These are phyloP conservation scores for Pseudocercospora fijiensis DNA, from an alignment of 2,329 filamentous ascomycete species.

Conservation along the genomic window DNA sequence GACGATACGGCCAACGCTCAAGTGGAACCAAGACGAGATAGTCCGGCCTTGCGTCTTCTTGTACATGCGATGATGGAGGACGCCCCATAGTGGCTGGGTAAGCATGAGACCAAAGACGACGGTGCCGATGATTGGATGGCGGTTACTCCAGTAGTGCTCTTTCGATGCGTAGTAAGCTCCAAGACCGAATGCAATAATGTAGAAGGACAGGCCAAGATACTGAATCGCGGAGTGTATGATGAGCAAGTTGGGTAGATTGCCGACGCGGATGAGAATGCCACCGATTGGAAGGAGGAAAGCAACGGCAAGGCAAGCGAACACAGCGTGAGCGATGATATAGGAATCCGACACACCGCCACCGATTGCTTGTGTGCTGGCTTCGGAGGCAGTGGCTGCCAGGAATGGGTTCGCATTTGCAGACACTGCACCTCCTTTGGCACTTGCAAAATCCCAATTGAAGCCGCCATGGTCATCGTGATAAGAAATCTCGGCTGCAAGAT, in stretches of 20 bases:
- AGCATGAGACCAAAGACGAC: slow-evolving; percentile 53
- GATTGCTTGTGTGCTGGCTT: slow-evolving; percentile 12
- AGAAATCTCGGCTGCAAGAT: slow-evolving; percentile 44
- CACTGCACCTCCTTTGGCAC: slow-evolving; percentile 49
- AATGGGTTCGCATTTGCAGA: slow-evolving; percentile 46
- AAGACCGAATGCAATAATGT: slow-evolving; percentile 51
- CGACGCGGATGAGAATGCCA: slow-evolving; percentile 46
- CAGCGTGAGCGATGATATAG: slow-evolving; percentile 45
- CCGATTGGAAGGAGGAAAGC: slow-evolving; percentile 49
- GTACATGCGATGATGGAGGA: slow-evolving; percentile 55
- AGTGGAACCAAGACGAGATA: slow-evolving; percentile 45
- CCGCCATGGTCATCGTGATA: slow-evolving; percentile 47
- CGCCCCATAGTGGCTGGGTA: slow-evolving; percentile 55
- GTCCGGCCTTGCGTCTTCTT: slow-evolving; percentile 40
- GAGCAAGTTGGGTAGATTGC: slow-evolving; percentile 45
- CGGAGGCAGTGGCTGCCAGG: slow-evolving; percentile 21
- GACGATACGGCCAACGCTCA: slow-evolving; percentile 37
- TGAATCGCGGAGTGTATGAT: slow-evolving; percentile 52
- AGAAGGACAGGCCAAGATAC: slow-evolving; percentile 49
- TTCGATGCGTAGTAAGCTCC: slow-evolving; percentile 42
- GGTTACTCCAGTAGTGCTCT: slow-evolving; percentile 43
- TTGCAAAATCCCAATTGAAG: slow-evolving; percentile 51
- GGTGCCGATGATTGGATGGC: slow-evolving; percentile 56
- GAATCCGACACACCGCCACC: slow-evolving; percentile 8
- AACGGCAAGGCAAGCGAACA: slow-evolving; percentile 46